Base-by-base conservation (phyloP, 1,139 yeast species). In the Blastobotrys buckinghamii region DNA sequence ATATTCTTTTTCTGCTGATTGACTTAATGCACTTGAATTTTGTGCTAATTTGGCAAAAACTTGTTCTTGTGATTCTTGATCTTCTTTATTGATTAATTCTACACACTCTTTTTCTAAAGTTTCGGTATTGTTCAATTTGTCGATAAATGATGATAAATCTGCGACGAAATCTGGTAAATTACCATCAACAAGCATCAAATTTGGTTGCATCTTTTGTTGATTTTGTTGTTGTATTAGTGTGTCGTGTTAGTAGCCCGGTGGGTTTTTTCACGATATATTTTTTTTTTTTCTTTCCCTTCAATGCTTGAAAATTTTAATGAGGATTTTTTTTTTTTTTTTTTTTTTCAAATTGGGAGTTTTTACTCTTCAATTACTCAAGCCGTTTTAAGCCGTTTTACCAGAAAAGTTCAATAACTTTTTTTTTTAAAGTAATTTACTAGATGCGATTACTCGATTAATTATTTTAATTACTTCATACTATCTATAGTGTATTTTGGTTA, bases 121-220 rank as follows among this genome's bases (percentile, higher is more conserved):
- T 38, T 55, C 56, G 30, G 58, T 54, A 36, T 60, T 63, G 48
- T 60, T 63, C 48, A 70, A 57, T 45, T 57, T 55, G 55, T 71
- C 74, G 50, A 72, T 64, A 57, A 60, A 69, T 29, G 61, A 60
- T 24, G 71, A 65, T 49, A 71, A 58, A 51, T 70, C 75, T 42
- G 61, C 61, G 51, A 67, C 65, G 45, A 60, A 64, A 54, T 68
- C 70, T 54, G 63, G 65, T 49, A 70, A 61, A 42, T 60, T 63
- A 46, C 72, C 73, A 56, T 66, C 69, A 34, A 63, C 66, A 48
- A 63, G 59, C 62, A 62, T 60, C 49, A 58, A 63, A 48, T 58
- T 61, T 47, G 58, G 58, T 42, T 55, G 55, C 19, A 24, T 36
- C 36, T 37, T 35, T 16, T 29, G 9, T 29, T 6, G 32, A 6